Evolutionary conservation across 2,329 filamentous ascomycete species (phyloP), one percentile per base, ranked within the genome.

Genomic region (Diaporthe citriasiana): DNA sequence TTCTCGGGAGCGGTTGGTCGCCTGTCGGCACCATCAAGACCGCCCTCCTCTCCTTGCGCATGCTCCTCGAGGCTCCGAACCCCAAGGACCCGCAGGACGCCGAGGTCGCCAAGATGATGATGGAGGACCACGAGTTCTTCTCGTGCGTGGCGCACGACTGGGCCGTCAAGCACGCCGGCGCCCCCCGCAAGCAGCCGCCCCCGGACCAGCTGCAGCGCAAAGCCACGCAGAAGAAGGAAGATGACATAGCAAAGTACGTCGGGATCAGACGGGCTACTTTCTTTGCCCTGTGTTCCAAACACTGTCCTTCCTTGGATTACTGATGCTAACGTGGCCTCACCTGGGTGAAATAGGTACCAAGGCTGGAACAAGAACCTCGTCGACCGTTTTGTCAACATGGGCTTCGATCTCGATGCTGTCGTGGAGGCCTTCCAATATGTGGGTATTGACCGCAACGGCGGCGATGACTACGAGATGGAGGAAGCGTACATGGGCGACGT

Each of bases 21-120:
- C 97, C 97, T 0, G 95, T 99, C 33, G 90, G 98, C 75, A 99
- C 96, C 19, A 96, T 99, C 83, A 98, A 98, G 85, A 97, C 95
- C 27, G 95, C 96, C 50, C 90, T 99, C 59, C 92, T 99, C 74
- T 98, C 95, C 38, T 89, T 99, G 42, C 95, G 98, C 82, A 96
- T 95, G 78, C 91, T 99, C 25, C 93, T 99, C 80, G 95, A 95
- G 84, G 94, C 93, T 25, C 97, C 97, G 4, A 97, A 99, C 82
- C 96, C 97, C 0, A 97, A 96, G 79, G 97, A 99, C 78, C 97
- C 97, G 0, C 97, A 99, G 85, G 97, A 99, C 80, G 95, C 95
- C 51, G 95, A 98, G 82, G 97, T 98, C 1, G 97, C 97, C 33
- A 91, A 90, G 79, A 97, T 98, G 94, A 88, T 98, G 80, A 87